Evolutionary conservation across 768 basidiomycete genomes (phyloP), one percentile per base, ranked within the genome.

Genomic region (Sarcomyxa edulis): DNA sequence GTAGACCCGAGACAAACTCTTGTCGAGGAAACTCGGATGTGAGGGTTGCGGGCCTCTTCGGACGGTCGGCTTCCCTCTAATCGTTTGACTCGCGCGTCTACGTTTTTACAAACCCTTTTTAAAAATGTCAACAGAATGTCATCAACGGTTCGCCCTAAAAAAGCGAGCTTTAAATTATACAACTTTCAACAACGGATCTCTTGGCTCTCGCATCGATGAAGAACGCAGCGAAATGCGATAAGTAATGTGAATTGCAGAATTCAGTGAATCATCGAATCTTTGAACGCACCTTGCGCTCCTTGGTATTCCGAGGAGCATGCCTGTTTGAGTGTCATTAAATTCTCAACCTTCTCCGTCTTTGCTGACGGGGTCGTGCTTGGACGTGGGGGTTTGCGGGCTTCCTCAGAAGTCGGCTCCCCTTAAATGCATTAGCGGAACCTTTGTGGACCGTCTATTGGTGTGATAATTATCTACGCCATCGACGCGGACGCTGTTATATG

Each of bases 201-300:
- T 79, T 80, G 79, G 78, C 73, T 79, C 76, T 77, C 69, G 73
- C 75, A 78, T 81, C 76, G 72, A 80, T 80, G 79, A 81, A 81
- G 78, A 78, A 80, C 70, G 75, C 77, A 78, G 80, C 74, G 71
- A 81, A 80, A 73, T 75, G 79, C 72, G 74, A 81, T 77, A 81
- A 71, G 76, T 81, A 80, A 80, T 82, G 78, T 81, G 80, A 81
- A 79, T 80, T 80, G 77, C 76, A 77, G 76, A 78, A 74, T 77
- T 75, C 75, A 77, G 77, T 80, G 77, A 80, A 80, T 80, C 78
- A 80, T 82, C 74, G 74, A 82, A 77, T 80, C 76, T 81, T 82
- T 81, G 78, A 81, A 81, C 72, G 76, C 81, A 81, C 64, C 76
- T 81, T 82, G 78, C 75, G 68, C 80, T 70, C 72, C 66, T 71